These are phyloP conservation scores for Immersiella caudata DNA, from an alignment of 495 filamentous ascomycete species.

Conservation along the genomic window DNA sequence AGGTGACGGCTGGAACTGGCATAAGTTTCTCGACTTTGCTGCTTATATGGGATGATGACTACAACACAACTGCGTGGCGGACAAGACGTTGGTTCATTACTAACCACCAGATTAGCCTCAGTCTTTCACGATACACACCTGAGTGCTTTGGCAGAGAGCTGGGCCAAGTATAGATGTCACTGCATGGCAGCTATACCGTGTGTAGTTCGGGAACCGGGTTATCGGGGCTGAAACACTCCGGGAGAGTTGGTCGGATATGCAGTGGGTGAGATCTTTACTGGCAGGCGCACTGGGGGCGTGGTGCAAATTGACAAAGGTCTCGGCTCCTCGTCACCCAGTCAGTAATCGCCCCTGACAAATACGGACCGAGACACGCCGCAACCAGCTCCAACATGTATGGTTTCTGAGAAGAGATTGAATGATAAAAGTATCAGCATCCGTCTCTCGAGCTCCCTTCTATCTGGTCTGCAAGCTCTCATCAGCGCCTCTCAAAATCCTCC, in stretches of 20 bases:
- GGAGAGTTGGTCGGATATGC: neutral
- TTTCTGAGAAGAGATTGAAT: neutral
- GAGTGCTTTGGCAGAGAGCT: too few species aligned
- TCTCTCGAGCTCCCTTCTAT: neutral
- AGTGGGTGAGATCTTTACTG: neutral
- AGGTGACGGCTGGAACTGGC: too few species aligned
- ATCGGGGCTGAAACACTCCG: neutral
- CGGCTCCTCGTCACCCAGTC: neutral
- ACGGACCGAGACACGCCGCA: neutral
- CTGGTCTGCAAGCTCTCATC: conserved; percentile 10
- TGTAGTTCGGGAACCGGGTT: neutral
- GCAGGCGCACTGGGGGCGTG: neutral
- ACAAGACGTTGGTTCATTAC: too few species aligned
- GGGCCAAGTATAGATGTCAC: too few species aligned
- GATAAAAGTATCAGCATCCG: neutral
- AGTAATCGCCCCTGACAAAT: neutral
- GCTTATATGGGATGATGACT: too few species aligned
- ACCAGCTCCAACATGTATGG: neutral
- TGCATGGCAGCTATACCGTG: too few species aligned
- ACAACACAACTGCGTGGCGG: too few species aligned
- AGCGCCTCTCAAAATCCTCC: neutral
- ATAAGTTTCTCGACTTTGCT: too few species aligned
- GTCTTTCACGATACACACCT: too few species aligned
- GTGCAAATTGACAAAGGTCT: neutral
- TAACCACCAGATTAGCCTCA: too few species aligned